phyloP scores from a whole-genome alignment of 495 filamentous ascomycete genomes.

The Xylaria nigripes region DNA sequence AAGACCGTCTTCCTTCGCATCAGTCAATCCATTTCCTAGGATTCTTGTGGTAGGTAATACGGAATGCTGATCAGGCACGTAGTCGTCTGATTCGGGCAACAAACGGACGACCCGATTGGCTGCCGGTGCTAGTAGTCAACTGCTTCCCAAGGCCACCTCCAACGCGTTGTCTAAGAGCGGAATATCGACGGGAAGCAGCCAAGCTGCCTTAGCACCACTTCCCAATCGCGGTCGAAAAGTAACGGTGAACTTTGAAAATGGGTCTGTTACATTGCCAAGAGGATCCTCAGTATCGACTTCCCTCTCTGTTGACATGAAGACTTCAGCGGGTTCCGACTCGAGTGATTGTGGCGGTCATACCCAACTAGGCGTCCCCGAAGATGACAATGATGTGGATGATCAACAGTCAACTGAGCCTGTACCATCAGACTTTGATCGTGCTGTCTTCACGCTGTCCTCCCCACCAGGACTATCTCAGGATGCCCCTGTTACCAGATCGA shows the following conservation, averaged over 20 bases:
- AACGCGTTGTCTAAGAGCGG: not conserved
- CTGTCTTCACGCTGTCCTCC: not conserved
- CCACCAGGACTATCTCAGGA: not conserved
- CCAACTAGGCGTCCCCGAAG: not conserved
- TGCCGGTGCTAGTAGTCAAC: not conserved
- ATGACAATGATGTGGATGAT: not conserved
- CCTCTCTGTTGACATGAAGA: not conserved
- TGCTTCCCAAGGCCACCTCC: not conserved
- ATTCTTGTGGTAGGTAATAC: not conserved
- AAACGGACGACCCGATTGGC: not conserved
- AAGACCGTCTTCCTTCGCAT: not conserved
- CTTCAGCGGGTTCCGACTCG: too few species aligned
- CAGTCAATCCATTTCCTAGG: too few species aligned
- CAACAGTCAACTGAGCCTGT: constrained; percentile 1
- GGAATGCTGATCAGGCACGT: not conserved
- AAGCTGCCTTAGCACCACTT: not conserved
- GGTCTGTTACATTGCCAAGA: not conserved
- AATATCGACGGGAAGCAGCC: not conserved
- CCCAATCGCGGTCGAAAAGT: not conserved
- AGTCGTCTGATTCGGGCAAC: not conserved
- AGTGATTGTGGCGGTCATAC: not conserved
- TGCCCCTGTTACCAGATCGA: not conserved
- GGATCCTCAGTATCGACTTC: not conserved
- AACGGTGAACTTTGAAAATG: not conserved
- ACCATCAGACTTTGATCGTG: not conserved